Conservation (phyloP, 129 eudicot species). For the Gnaphalium uliginosum region DNA sequence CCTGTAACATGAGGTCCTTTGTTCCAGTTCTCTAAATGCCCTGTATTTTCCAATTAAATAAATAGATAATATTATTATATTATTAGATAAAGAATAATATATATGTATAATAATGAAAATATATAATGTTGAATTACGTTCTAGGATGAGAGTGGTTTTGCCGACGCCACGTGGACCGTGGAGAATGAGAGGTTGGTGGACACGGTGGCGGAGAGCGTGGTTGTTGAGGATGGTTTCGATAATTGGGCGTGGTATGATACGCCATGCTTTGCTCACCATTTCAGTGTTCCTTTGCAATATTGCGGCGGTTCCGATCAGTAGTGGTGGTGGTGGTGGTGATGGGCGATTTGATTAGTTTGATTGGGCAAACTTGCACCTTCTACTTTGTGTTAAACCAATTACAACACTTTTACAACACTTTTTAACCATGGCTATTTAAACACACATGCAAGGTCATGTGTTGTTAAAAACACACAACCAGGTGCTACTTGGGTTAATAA, state of each 20-base stretch:
- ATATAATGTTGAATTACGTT: constrained; percentile 42
- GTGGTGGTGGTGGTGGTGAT: not conserved
- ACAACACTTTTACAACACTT: not conserved
- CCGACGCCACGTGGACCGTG: constrained; percentile 99
- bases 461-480: no score
- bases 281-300: not conserved
- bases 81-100: not conserved
- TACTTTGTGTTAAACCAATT: not conserved
- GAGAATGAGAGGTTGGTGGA: constrained; percentile 86
- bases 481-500: no score
- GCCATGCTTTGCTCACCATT: constrained; percentile 72
- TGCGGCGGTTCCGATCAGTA: not conserved
- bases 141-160: constrained; percentile 93
- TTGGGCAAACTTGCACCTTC: no score
- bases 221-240: constrained; percentile 84
- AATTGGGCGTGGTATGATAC: constrained; percentile 69
- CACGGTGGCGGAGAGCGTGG: constrained; percentile 86
- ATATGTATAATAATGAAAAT: not conserved
- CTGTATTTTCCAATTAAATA: constrained; percentile 30
- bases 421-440: no score
- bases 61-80: no score
- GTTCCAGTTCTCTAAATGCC: constrained; percentile 79
- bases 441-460: no score
- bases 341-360: not conserved
- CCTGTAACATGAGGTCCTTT: constrained; percentile 80